Evolutionary conservation across 331 rosid genomes (phyloP).

Genomic region (Pyracantha coccinea): DNA sequence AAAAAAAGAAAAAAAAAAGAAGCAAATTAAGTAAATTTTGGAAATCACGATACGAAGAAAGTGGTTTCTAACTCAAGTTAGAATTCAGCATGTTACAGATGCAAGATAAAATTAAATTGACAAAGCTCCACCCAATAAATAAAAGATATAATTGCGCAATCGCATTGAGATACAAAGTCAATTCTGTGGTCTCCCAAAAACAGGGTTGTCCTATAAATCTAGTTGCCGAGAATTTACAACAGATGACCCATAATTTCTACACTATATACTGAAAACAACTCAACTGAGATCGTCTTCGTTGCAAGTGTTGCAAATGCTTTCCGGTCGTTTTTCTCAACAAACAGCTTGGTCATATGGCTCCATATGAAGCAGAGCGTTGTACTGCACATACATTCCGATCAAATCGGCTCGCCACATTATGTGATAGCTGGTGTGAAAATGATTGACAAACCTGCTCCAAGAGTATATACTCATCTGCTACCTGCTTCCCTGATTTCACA

Average conservation of each 20-base stretch:
- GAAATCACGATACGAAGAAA: not conserved
- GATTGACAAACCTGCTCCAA: not conserved
- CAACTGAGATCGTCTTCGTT: not conserved
- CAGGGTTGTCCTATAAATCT: constrained; percentile 1
- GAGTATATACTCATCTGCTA: not conserved
- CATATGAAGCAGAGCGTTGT: not conserved
- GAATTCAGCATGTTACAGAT: not conserved
- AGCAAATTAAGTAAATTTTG: too few relatives aligned
- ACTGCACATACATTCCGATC: not conserved
- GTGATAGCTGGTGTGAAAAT: not conserved
- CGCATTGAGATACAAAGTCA: not conserved
- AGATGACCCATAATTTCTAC: not conserved
- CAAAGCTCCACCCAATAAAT: too few relatives aligned
- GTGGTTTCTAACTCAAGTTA: not conserved
- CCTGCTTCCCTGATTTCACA: not conserved
- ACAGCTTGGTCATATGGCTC: not conserved
- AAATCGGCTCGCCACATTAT: not conserved
- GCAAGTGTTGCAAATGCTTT: not conserved
- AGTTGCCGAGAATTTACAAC: constrained; percentile 11
- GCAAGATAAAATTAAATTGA: not conserved
- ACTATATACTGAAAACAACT: not conserved
- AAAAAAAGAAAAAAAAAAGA: too few relatives aligned
- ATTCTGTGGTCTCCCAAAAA: not conserved
- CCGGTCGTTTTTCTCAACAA: not conserved
- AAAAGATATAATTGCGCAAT: not conserved